Base-by-base conservation (phyloP, 371 early-diverging fungal species). In the Phascolomyces articulosus region DNA sequence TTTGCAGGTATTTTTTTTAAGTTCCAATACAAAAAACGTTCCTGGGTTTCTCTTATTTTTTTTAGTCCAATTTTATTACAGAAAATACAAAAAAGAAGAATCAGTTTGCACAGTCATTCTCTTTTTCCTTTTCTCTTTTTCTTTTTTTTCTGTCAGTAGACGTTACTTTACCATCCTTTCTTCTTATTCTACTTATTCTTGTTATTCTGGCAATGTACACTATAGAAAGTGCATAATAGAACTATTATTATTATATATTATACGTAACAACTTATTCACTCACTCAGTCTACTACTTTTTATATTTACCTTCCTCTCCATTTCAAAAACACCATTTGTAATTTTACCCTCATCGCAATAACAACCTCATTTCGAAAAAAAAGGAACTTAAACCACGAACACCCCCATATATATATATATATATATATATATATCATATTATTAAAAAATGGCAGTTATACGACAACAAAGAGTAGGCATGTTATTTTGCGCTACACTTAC, bases 361-460 rank as follows among this genome's bases (percentile, higher is more conserved):
- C n/a, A n/a, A n/a, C n/a, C n/a, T n/a, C n/a, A n/a, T n/a, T n/a
- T n/a, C n/a, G n/a, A n/a, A n/a, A n/a, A n/a, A n/a, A n/a, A n/a
- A n/a, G n/a, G n/a, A n/a, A n/a, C n/a, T n/a, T n/a, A n/a, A n/a
- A n/a, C n/a, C n/a, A n/a, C n/a, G n/a, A n/a, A n/a, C n/a, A n/a
- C n/a, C n/a, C n/a, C 11, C 34, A 34, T 34, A 34, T 6, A 34
- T 9, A 34, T 34, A 34, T 34, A 34, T 34, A 34, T 34, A 34
- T 11, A 6, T 34, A 34, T 34, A n/a, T n/a, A n/a, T n/a, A n/a
- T n/a, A n/a, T n/a, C n/a, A n/a, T n/a, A n/a, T n/a, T n/a, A n/a
- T n/a, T n/a, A 34, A 34, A 34, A 34, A 34, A 57, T 57, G 57
- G 60, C 60, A 59, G 47, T 47, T n/a, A 11, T 47, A 59, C 40